Evolutionary conservation across 306 rosid genomes (phyloP).

Genomic region (Glycine tomentella): DNA sequence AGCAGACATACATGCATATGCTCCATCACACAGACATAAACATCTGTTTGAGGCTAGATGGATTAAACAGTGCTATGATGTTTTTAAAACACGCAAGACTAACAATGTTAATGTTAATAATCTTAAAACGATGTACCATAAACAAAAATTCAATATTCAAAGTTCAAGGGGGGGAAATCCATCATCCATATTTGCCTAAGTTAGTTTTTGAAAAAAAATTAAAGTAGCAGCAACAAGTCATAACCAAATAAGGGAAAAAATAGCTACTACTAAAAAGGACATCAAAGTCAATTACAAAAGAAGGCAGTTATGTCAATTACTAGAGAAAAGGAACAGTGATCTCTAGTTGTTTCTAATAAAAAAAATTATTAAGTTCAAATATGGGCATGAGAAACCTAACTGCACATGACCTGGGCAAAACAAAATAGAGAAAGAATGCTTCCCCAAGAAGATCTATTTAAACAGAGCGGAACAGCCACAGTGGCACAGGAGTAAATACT

Average conservation of each 20-base stretch:
- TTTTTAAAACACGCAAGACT: neutral
- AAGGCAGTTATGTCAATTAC: neutral
- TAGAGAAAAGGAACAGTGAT: neutral
- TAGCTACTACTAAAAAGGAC: neutral
- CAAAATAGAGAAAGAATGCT: slow-evolving; percentile 6
- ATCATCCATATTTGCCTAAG: neutral
- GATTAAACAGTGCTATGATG: neutral
- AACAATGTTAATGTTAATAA: neutral
- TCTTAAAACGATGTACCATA: neutral
- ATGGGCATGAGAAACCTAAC: slow-evolving; percentile 3
- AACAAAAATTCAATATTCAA: slow-evolving; percentile 1
- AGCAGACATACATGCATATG: neutral
- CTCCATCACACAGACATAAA: neutral
- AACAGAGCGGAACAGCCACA: slow-evolving; percentile 8
- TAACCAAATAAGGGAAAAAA: neutral
- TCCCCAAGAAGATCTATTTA: neutral
- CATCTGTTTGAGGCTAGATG: slow-evolving; percentile 5
- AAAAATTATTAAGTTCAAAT: neutral
- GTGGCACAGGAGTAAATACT: neutral
- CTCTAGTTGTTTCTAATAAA: neutral
- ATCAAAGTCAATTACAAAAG: neutral
- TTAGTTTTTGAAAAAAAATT: neutral
- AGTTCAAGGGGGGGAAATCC: neutral
- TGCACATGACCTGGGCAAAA: neutral
- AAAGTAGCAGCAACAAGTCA: neutral